Evolutionary conservation across 2,329 filamentous ascomycete species (phyloP), one percentile per base, ranked within the genome.

Genomic region (Myriosclerotinia scirpicola): DNA sequence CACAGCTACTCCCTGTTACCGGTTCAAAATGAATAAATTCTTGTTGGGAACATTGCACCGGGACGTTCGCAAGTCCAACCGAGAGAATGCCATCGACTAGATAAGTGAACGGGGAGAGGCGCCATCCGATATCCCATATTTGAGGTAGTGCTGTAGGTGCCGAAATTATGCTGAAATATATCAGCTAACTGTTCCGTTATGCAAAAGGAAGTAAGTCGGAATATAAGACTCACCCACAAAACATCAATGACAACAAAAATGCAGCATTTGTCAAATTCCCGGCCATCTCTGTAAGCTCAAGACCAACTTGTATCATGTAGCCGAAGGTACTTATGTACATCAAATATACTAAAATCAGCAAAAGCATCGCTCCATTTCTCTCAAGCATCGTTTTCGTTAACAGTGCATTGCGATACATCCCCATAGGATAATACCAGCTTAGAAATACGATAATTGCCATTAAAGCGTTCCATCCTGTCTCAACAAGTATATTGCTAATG

Each of bases 91-190:
- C 90, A 12, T 84, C 84, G 36, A 94, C 86, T 20, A 95, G 80
- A 76, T 96, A 97, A 0, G 90, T 93, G 65, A 97, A 90, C 0
- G 93, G 92, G 0, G 89, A 92, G 59, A 93, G 79, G 56, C 90
- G 86, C 78, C 94, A 94, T 88, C 93, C 91, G 81, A 92, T 92
- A 72, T 89, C 87, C 90, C 91, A 94, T 82, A 93, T 93, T 7
- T 85, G 80, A 0, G 91, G 90, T 44, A 94, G 83, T 2, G 79
- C 77, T 3, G 79, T 77, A 0, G 89, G 88, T 7, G 81, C 80
- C 38, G 87, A 87, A 69, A 96, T 84, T 60, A 95, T 89, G 82
- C 89, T 82, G 73, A 17, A 12, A 34, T 0, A n/a, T n/a, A 34
- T 54, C 40, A 46, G 46, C n/a, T 14, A 11, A 8, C 17, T 30